These are phyloP conservation scores for Dendrothele bispora DNA, from an alignment of 768 basidiomycete genomes.

Conservation along the genomic window DNA sequence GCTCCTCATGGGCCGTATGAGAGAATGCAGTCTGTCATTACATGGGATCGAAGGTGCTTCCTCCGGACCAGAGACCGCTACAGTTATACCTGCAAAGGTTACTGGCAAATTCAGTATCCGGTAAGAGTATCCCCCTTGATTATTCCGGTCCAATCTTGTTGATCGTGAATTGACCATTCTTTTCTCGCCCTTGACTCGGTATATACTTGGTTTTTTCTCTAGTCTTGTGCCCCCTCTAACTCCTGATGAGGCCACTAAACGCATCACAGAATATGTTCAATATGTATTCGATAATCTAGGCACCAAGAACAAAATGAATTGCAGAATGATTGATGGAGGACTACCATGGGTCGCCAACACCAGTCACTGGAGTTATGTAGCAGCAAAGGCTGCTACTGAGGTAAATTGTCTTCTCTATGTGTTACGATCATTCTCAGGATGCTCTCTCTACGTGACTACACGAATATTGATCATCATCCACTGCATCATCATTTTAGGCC, in stretches of 20 bases:
- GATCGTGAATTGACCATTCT: constrained; percentile 7
- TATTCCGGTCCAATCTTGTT: background rate
- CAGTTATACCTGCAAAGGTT: constrained; percentile 67
- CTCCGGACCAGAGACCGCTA: constrained; percentile 48
- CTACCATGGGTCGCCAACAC: constrained; percentile 68
- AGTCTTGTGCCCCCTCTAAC: constrained; percentile 68
- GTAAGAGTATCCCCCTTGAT: constrained; percentile 1
- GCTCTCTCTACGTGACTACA: background rate
- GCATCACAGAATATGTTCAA: constrained; percentile 55
- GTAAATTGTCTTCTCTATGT: no score
- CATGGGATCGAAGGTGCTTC: constrained; percentile 72
- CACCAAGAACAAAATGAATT: constrained; percentile 60
- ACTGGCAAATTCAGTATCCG: constrained; percentile 74
- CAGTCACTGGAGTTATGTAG: constrained; percentile 73
- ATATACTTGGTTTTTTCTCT: no score
- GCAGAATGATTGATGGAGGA: constrained; percentile 62
- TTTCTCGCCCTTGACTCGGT: no score
- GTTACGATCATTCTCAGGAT: constrained; percentile 12
- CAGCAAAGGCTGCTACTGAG: constrained; percentile 64
- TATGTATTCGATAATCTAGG: constrained; percentile 69
- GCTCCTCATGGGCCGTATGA: constrained; percentile 64
- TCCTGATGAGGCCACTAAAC: constrained; percentile 52
- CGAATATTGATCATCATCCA: constrained; percentile 2
- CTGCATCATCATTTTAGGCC: constrained; percentile 15
- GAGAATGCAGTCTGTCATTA: constrained; percentile 56